A percentile compares a stretch with the other conserved stretches of the same genome.
These are phyloP conservation scores for Endotrypanum monterogeii DNA, from an alignment of 208 protist genomes.

Conservation along the genomic window DNA sequence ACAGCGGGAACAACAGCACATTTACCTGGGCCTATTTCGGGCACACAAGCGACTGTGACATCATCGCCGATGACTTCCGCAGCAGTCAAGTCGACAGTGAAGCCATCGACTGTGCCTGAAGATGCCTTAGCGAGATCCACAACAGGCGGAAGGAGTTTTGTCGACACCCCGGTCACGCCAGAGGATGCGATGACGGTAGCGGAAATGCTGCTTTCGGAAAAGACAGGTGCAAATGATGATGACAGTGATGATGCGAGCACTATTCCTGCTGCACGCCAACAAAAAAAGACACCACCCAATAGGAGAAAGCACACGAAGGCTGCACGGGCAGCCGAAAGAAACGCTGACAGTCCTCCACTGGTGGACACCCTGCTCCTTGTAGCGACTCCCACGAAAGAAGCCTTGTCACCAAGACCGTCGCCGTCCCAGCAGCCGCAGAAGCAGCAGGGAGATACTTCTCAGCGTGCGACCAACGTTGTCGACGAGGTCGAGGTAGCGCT, in stretches of 20 bases:
- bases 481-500: constrained; percentile 19
- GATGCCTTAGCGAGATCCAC: background rate
- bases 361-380: background rate
- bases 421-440: no score
- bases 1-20: background rate
- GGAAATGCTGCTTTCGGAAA: background rate
- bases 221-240: background rate
- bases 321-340: constrained; percentile 1
- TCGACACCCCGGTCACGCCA: background rate
- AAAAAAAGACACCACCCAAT: constrained; percentile 3
- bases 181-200: background rate
- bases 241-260: background rate
- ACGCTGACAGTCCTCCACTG: background rate
- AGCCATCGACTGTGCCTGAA: background rate
- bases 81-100: background rate
- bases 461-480: constrained; percentile 2
- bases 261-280: constrained; percentile 5
- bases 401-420: background rate
- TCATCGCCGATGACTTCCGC: background rate
- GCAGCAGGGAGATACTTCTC: background rate
- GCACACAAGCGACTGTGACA: background rate
- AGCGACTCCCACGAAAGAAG: background rate
- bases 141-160: background rate
- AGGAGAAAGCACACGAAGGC: constrained; percentile 2
- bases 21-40: background rate